Evolutionary conservation across 345 rosid species (phyloP), one percentile per base, ranked within the genome.

Genomic region (Boechera stricta): DNA sequence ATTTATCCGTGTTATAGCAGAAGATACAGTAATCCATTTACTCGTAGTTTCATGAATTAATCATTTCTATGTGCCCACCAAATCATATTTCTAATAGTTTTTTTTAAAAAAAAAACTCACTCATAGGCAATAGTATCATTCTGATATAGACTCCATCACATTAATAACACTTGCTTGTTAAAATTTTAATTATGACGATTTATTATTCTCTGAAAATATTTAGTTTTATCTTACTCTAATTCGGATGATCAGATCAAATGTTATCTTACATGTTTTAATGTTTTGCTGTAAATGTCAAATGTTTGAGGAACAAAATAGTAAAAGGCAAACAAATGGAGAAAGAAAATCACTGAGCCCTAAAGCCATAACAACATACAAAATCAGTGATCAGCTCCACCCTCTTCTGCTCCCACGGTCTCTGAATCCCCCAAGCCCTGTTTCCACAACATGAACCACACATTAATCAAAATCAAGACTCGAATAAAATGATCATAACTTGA

Each of bases 401-500:
- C 90, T 86, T 67, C 90, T 87, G 41, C 92, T 82, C 18, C 92
- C 92, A 39, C 90, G 90, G 58, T 88, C 92, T 45, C 90, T 88
- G 59, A 73, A 88, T 59, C 90, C 84, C 24, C 89, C 87, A 38
- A 67, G 73, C 26, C 88, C 90, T 85, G 85, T 73, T 67, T 75
- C 64, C 65, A 53, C 65, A 33, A 54, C 68, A 21, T 26, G 28
- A 15, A 51, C 1, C 1, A 15, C 59, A 26, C 48, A 58, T 16
- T 36, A 4, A 21, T 49, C 4, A 1, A 5, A 26, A 33, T 35
- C 45, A 21, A 26, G 29, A 55, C 53, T 56, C 10, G 2, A n/a
- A 7, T 26, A 35, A 13, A 24, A 36, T 39, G 15, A 67, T 3
- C 60, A 41, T 29, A 28, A 31, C 10, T 61, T 26, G 28, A 33